These are phyloP conservation scores for Colletotrichum sp. DNA, from an alignment of 2,329 filamentous ascomycete species.

Conservation along the genomic window DNA sequence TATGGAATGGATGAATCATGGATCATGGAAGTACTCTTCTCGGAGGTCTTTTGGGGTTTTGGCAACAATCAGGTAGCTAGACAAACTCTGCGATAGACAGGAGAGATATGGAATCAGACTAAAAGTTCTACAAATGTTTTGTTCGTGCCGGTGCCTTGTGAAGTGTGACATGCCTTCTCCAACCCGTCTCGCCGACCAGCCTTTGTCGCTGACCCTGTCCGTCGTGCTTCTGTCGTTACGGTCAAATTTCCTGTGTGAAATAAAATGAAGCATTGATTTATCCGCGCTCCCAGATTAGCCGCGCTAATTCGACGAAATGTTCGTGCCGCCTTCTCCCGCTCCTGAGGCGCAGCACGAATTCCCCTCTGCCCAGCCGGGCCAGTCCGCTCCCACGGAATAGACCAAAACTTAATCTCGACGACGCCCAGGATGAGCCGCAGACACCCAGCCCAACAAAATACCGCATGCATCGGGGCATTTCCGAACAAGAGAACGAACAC, in stretches of 20 bases:
- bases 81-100: background rate
- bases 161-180: background rate
- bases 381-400: background rate
- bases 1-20: background rate
- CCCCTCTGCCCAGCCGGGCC: background rate
- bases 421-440: background rate
- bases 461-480: background rate
- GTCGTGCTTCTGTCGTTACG: background rate
- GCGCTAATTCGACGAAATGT: no score
- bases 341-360: background rate
- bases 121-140: background rate
- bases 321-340: no score
- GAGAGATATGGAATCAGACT: background rate
- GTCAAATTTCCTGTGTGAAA: background rate
- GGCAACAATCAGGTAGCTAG: background rate
- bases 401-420: background rate
- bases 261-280: accelerated
- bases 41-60: background rate
- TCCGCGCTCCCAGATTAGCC: background rate
- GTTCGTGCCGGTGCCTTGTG: accelerated
- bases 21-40: background rate
- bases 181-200: background rate
- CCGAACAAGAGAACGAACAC: background rate
- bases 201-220: accelerated
- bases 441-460: background rate